Percentiles rank a stretch among this genome's conserved stretches.
Evolutionary conservation across 345 rosid species (phyloP).

Genomic region (Cardiospermum halicacabum): DNA sequence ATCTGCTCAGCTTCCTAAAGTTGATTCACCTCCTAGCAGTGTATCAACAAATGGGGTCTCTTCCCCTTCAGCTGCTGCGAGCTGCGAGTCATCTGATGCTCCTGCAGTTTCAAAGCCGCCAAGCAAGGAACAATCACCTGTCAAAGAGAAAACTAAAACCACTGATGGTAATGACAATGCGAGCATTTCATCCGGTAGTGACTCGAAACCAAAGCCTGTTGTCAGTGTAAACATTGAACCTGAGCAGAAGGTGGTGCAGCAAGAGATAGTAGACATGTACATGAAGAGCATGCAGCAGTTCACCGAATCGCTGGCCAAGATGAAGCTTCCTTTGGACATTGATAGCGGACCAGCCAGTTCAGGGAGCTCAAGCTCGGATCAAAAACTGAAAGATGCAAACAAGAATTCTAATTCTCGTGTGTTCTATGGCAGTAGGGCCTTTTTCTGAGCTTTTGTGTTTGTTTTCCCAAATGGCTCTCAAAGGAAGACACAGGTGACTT

Average conservation of each 20-base stretch:
- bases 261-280: conserved; percentile 96
- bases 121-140: conserved; percentile 42
- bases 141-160: conserved; percentile 37
- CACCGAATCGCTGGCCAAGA: conserved; percentile 97
- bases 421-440: conserved; percentile 96
- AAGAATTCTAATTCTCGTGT: conserved; percentile 80
- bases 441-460: conserved; percentile 76
- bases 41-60: conserved; percentile 70
- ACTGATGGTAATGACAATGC: conserved; percentile 35
- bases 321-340: conserved; percentile 93
- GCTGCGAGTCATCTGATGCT: conserved; percentile 52
- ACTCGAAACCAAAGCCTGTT: conserved; percentile 40
- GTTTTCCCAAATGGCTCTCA: conserved; percentile 20
- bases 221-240: conserved; percentile 57
- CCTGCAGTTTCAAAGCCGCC: conserved; percentile 39
- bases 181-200: conserved; percentile 46
- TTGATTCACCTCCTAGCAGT: conserved; percentile 76
- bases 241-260: conserved; percentile 79
- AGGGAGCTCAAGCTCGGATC: conserved; percentile 82
- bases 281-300: conserved; percentile 99
- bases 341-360: conserved; percentile 68
- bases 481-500: conserved; percentile 67
- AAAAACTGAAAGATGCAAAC: conserved; percentile 55
- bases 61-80: conserved; percentile 61
- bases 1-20: conserved; percentile 52